Percentiles rank a stretch among this genome's conserved stretches.
These are phyloP conservation scores for Salisapilia sapeloensis DNA, from an alignment of 352 stramenopile genomes.

Conservation along the genomic window DNA sequence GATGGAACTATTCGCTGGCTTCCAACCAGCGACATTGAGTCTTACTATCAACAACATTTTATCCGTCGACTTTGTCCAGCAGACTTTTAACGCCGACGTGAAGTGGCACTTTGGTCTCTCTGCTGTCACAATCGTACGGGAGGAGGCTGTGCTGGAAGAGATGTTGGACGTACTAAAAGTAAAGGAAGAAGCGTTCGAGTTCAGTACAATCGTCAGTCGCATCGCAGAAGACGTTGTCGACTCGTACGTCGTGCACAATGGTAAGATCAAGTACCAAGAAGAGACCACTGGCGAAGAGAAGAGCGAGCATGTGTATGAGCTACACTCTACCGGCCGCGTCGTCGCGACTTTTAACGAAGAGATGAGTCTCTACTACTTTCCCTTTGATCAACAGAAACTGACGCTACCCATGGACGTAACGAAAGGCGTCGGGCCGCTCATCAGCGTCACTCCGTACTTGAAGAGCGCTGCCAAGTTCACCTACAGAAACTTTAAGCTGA, in stretches of 20 bases:
- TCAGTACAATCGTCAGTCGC: constrained; percentile 14
- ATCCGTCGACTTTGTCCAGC: constrained; percentile 9
- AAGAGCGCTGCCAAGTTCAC: too few relatives aligned
- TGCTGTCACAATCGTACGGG: constrained; percentile 10
- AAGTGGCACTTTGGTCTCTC: constrained; percentile 12
- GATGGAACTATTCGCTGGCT: constrained; percentile 7
- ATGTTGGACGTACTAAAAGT: constrained; percentile 13
- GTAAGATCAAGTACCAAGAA: constrained; percentile 2
- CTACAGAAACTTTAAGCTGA: constrained; percentile 28
- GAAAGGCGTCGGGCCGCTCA: too few relatives aligned
- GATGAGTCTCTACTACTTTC: constrained; percentile 35
- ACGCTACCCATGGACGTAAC: constrained; percentile 23
- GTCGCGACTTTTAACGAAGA: constrained; percentile 31
- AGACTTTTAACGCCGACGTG: constrained; percentile 11
- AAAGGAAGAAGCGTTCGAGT: constrained; percentile 12
- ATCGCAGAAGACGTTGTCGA: constrained; percentile 13
- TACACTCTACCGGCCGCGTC: constrained; percentile 18
- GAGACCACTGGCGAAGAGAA: background rate
- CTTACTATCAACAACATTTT: constrained; percentile 10
- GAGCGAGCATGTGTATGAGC: constrained; percentile 5
- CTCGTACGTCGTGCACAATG: constrained; percentile 4
- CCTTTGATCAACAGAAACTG: constrained; percentile 43
- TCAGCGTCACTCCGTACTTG: too few relatives aligned
- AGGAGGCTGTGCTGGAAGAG: constrained; percentile 12
- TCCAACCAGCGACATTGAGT: constrained; percentile 6